A percentile compares a stretch with the other conserved stretches of the same genome.
Conservation (phyloP, 108 stramenopile genomes). For the Pseudonitzschia delicatissima region DNA sequence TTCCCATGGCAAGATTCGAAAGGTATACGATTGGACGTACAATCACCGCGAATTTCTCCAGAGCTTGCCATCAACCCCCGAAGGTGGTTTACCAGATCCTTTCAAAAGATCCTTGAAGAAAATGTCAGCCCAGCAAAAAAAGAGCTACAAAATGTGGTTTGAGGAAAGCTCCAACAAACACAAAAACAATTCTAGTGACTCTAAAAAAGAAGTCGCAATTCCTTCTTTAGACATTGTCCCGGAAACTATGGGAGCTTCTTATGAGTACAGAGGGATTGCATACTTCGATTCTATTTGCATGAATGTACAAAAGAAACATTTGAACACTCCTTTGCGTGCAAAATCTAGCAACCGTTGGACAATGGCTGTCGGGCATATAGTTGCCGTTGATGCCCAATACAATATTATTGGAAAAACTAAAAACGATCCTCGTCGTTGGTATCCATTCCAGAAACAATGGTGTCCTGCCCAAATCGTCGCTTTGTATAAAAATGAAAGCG, state of each 20-base stretch:
- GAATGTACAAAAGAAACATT: conserved; percentile 12
- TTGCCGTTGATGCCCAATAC: conserved; percentile 23
- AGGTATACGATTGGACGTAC: conserved; percentile 1
- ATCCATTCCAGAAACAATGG: conserved; percentile 54
- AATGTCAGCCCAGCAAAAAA: neutral
- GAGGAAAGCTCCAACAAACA: neutral
- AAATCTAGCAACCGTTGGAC: conserved; percentile 16
- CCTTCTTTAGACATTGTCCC: neutral
- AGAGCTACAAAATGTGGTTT: conserved; percentile 1
- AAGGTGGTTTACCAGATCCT: neutral
- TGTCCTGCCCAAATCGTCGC: conserved; percentile 56
- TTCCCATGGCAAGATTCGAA: neutral
- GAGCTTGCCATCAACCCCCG: neutral
- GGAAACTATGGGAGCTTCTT: neutral
- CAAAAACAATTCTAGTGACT: neutral
- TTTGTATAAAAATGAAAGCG: conserved; percentile 29
- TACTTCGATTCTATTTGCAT: conserved; percentile 23
- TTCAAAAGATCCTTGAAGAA: neutral
- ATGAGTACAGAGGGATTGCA: conserved; percentile 13
- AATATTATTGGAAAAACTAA: too few relatives aligned
- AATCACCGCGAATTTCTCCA: neutral
- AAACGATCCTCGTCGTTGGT: neutral
- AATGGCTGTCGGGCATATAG: conserved; percentile 25
- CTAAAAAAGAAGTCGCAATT: neutral
- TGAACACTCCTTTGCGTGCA: conserved; percentile 3